Conservation (phyloP, 352 stramenopile species). For the Globisporangium echinulatum region DNA sequence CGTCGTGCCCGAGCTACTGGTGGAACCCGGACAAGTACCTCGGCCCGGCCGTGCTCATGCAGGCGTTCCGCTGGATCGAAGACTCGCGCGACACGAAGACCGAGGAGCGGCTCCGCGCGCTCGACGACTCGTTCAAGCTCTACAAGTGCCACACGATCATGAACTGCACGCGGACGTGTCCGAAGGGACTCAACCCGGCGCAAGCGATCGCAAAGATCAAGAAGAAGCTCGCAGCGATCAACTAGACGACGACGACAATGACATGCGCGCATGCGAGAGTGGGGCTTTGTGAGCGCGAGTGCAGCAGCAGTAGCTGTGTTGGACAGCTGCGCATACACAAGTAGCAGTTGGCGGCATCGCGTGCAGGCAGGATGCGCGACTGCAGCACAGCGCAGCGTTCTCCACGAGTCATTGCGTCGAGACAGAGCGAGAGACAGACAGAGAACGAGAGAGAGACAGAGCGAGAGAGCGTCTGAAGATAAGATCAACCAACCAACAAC, state of each 20-base stretch:
- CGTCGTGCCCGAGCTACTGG: conserved; percentile 99
- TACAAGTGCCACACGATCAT: conserved; percentile 99
- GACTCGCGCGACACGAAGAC: conserved; percentile 97
- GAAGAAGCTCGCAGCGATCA: conserved; percentile 85
- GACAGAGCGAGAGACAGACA: too few relatives aligned
- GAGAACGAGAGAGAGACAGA: too few relatives aligned
- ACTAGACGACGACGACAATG: conserved; percentile 28
- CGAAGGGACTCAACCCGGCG: conserved; percentile 99
- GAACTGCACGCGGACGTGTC: conserved; percentile 99
- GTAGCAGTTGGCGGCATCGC: too few relatives aligned
- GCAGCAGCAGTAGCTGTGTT: neutral
- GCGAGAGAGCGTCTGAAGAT: too few relatives aligned
- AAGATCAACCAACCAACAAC: too few relatives aligned
- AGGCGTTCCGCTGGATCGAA: conserved; percentile 98
- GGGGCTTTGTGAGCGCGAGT: too few relatives aligned
- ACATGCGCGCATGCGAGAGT: too few relatives aligned
- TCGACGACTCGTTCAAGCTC: conserved; percentile 99
- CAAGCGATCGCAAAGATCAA: conserved; percentile 99
- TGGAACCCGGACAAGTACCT: conserved; percentile 98
- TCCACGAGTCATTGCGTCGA: too few relatives aligned
- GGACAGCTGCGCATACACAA: too few relatives aligned
- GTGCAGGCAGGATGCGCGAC: too few relatives aligned
- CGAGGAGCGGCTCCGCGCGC: conserved; percentile 90
- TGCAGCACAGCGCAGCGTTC: too few relatives aligned
- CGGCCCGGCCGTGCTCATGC: conserved; percentile 89